Percentiles rank a stretch among this genome's conserved stretches.
Conservation (phyloP, 2,329 filamentous ascomycete species). For the Colletotrichum somersetense region DNA sequence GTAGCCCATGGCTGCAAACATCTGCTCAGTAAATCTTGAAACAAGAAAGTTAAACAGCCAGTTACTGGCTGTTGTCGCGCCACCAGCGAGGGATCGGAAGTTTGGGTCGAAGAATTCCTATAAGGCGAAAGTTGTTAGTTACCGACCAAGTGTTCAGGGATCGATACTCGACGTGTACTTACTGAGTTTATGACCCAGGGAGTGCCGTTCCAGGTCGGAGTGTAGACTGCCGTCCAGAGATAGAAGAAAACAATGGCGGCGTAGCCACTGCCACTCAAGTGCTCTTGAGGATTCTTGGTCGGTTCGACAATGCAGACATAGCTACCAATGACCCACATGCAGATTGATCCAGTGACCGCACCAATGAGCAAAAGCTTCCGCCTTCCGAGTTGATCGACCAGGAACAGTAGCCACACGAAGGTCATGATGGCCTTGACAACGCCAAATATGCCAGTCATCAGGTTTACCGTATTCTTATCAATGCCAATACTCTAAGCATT, state of each 20-base stretch:
- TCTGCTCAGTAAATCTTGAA: slow-evolving; percentile 65
- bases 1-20: slow-evolving; percentile 59
- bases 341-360: slow-evolving; percentile 67
- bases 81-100: slow-evolving; percentile 63
- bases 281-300: slow-evolving; percentile 49
- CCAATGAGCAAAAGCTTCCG: slow-evolving; percentile 70
- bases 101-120: slow-evolving; percentile 69
- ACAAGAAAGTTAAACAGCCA: slow-evolving; percentile 71
- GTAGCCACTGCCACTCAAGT: slow-evolving; percentile 61
- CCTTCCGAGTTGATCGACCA: slow-evolving; percentile 67
- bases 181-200: slow-evolving; percentile 70
- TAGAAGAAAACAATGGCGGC: slow-evolving; percentile 76
- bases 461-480: slow-evolving; percentile 42
- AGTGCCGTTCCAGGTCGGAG: slow-evolving; percentile 70
- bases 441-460: slow-evolving; percentile 77
- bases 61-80: slow-evolving; percentile 68
- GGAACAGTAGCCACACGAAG: slow-evolving; percentile 72
- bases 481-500: slow-evolving; percentile 34
- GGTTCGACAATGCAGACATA: slow-evolving; percentile 62
- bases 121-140: background rate
- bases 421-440: slow-evolving; percentile 75
- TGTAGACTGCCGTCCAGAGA: slow-evolving; percentile 68
- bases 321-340: slow-evolving; percentile 72
- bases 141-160: too few species aligned
- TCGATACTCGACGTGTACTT: background rate